Conservation (phyloP, 305 asterid species). For the Salvia sclarea region DNA sequence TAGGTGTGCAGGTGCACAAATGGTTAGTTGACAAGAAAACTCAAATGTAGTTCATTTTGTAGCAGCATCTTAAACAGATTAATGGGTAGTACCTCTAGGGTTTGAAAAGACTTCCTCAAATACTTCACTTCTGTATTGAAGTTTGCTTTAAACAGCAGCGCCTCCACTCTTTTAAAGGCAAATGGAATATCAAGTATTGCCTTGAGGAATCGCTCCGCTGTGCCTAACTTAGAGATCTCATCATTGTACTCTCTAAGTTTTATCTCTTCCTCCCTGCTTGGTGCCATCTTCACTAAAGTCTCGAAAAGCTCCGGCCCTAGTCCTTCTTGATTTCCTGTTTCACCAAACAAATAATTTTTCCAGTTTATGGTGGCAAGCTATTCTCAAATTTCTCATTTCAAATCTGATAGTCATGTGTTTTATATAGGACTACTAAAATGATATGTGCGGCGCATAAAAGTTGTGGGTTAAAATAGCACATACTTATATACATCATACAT, state of each 20-base stretch:
- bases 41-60: background rate
- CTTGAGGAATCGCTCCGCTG: slow-evolving; percentile 66
- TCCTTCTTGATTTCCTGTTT: slow-evolving; percentile 58
- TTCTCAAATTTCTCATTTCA: slow-evolving; percentile 8
- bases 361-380: background rate
- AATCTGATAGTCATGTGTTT: background rate
- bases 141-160: slow-evolving; percentile 57
- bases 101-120: slow-evolving; percentile 54
- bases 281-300: slow-evolving; percentile 73
- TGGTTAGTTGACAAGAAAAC: background rate
- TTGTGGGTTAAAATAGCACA: too few species aligned
- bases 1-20: slow-evolving; percentile 20
- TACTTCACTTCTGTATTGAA: slow-evolving; percentile 54
- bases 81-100: slow-evolving; percentile 55
- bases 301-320: slow-evolving; percentile 60
- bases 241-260: slow-evolving; percentile 50
- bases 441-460: too few species aligned
- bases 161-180: slow-evolving; percentile 69
- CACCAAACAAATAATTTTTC: slow-evolving; percentile 15
- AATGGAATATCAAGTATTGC: slow-evolving; percentile 67
- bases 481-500: too few species aligned
- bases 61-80: slow-evolving; percentile 21
- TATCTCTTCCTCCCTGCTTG: slow-evolving; percentile 65
- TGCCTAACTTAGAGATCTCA: slow-evolving; percentile 50
- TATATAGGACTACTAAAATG: too few species aligned